phyloP scores from a whole-genome alignment of 352 stramenopile species.

The Phytophthora palmivora region DNA sequence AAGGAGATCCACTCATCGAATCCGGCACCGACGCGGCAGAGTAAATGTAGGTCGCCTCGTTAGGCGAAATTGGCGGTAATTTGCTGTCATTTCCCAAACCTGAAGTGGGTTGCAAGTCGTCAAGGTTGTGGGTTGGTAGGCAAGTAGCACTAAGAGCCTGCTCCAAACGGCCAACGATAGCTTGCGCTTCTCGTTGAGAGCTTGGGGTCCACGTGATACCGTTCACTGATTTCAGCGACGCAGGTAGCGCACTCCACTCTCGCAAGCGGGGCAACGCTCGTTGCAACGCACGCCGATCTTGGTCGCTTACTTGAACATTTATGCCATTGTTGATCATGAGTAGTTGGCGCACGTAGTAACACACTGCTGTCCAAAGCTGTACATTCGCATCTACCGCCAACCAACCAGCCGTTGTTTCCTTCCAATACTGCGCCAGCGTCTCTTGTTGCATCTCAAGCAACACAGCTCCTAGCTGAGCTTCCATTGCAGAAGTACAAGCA shows the following conservation, averaged over 20 bases:
- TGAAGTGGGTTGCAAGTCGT: slow-evolving; percentile 26
- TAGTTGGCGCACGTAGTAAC: slow-evolving; percentile 67
- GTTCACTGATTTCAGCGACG: slow-evolving; percentile 43
- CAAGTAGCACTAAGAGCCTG: slow-evolving; percentile 48
- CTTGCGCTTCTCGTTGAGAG: slow-evolving; percentile 59
- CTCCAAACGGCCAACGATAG: slow-evolving; percentile 63
- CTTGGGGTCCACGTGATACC: slow-evolving; percentile 54
- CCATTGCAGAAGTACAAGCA: slow-evolving; percentile 55
- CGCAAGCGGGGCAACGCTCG: slow-evolving; percentile 56
- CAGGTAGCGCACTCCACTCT: slow-evolving; percentile 56
- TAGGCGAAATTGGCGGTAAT: slow-evolving; percentile 44
- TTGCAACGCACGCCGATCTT: slow-evolving; percentile 60
- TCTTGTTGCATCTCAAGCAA: slow-evolving; percentile 49
- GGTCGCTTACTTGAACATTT: slow-evolving; percentile 40
- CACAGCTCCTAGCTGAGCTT: slow-evolving; percentile 55
- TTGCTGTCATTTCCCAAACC: slow-evolving; percentile 32
- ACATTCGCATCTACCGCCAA: slow-evolving; percentile 44
- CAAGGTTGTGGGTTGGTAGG: slow-evolving; percentile 17
- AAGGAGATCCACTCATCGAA: slow-evolving; percentile 20
- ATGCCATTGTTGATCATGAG: slow-evolving; percentile 43
- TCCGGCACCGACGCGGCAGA: slow-evolving; percentile 35
- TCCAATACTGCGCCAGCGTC: slow-evolving; percentile 38
- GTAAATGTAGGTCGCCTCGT: slow-evolving; percentile 50
- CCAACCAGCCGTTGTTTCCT: slow-evolving; percentile 47
- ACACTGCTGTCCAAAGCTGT: slow-evolving; percentile 66